These are phyloP conservation scores for Hortaea werneckii DNA, from an alignment of 2,329 filamentous ascomycete species.

Conservation along the genomic window DNA sequence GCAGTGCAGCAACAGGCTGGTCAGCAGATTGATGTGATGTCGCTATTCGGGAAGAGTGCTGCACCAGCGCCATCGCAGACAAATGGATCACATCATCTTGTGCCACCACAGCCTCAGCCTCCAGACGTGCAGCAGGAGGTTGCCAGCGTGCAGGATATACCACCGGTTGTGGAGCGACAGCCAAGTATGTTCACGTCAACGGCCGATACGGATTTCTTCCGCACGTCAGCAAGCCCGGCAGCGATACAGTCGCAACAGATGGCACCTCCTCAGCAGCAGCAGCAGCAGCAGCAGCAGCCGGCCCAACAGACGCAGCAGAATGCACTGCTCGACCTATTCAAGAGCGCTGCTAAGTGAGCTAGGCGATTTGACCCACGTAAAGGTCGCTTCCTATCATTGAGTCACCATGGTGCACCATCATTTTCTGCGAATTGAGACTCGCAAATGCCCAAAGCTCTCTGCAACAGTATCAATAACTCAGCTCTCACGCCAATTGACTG, in stretches of 20 bases:
- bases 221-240: slow-evolving; percentile 6
- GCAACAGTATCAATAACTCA: too few relatives aligned
- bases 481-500: too few relatives aligned
- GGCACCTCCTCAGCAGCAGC: not conserved
- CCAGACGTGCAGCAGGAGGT: too few relatives aligned
- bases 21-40: not conserved
- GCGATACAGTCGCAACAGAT: slow-evolving; percentile 1
- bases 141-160: not conserved
- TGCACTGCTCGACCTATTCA: slow-evolving; percentile 17
- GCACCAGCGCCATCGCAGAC: not conserved
- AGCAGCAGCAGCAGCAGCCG: slow-evolving; percentile 1
- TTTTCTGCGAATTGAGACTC: too few relatives aligned
- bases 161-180: not conserved
- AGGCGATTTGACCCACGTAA: too few relatives aligned
- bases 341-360: slow-evolving; percentile 1
- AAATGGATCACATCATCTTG: not conserved
- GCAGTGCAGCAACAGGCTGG: not conserved
- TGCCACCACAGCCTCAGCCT: not conserved
- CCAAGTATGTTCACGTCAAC: not conserved
- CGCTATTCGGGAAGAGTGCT: not conserved
- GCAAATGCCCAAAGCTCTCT: too few relatives aligned
- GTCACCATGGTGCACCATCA: too few relatives aligned
- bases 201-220: slow-evolving; percentile 14
- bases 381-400: too few relatives aligned
- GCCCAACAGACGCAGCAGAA: slow-evolving; percentile 13